Percentiles rank a stretch among this genome's conserved stretches.
These are phyloP conservation scores for Russula compacta DNA, from an alignment of 768 basidiomycete species.

Conservation along the genomic window DNA sequence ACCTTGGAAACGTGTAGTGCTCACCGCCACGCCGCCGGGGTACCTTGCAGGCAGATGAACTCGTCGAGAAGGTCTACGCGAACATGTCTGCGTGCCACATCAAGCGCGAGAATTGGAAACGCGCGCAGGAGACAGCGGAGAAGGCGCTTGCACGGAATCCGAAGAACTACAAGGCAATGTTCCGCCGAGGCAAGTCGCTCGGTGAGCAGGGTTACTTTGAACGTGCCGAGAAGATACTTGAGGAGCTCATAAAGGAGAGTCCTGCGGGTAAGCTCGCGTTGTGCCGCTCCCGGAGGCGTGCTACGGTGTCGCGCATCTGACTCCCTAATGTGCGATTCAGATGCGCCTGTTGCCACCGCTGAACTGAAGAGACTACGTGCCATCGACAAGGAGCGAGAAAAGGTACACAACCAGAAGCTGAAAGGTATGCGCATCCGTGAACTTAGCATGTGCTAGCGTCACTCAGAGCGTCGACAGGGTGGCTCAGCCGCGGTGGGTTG, in stretches of 20 bases:
- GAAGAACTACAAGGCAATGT: constrained; percentile 69
- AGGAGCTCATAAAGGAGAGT: constrained; percentile 56
- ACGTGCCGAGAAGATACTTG: constrained; percentile 55
- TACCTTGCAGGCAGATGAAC: constrained; percentile 51
- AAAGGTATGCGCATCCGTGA: constrained; percentile 40
- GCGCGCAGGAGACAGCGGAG: constrained; percentile 72
- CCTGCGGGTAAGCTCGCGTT: constrained; percentile 39
- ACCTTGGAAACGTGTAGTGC: not conserved
- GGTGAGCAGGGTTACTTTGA: constrained; percentile 72
- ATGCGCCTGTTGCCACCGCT: constrained; percentile 47
- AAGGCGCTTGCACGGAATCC: constrained; percentile 72
- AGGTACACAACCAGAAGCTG: constrained; percentile 56
- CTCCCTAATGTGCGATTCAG: constrained; percentile 27
- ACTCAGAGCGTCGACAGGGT: constrained; percentile 5
- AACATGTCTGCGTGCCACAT: constrained; percentile 83
- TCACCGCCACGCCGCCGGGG: not conserved
- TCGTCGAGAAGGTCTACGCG: constrained; percentile 74
- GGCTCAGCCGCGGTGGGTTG: constrained; percentile 12
- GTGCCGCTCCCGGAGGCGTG: not conserved
- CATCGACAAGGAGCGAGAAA: constrained; percentile 61
- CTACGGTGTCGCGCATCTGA: not conserved
- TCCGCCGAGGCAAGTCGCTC: constrained; percentile 72
- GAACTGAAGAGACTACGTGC: constrained; percentile 54
- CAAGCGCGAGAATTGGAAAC: constrained; percentile 71
- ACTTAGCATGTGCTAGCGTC: not conserved